Evolutionary conservation across 441 rosid genomes (phyloP), one percentile per base, ranked within the genome.

Genomic region (Gossypium aridum): DNA sequence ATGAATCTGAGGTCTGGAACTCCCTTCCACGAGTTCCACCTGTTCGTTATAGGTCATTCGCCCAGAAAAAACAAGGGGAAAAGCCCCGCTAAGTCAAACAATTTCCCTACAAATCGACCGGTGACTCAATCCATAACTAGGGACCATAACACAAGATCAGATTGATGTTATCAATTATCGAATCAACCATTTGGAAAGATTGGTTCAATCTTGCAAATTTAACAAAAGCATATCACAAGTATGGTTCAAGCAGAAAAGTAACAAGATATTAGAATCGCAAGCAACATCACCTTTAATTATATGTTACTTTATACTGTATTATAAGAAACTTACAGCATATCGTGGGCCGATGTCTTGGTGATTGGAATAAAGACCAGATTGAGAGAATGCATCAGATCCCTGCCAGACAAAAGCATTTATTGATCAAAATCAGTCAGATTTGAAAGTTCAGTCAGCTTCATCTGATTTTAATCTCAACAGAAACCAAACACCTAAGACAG

Each of bases 301-400:
- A 65, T 5, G 22, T 43, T 4, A 56, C 61, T 20, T 3, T 56
- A 66, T 47, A 45, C 16, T 4, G 22, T 28, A 39, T 65, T 39
- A 9, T 57, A 10, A 64, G 8, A 37, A 63, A 86, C 99, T 92
- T 67, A 94, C 97, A 81, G 99, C 88, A 75, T 94, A 92, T 49
- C 99, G 96, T 0, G 98, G 99, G 69, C 97, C 97, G 72, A 95
- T 95, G 81, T 95, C 98, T 88, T 91, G 99, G 85, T 95, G 99
- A 85, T 92, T 95, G 79, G 99, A 95, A 80, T 92, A 95, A 65
- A 95, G 92, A 78, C 99, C 99, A 43, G 99, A 95, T 73, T 95
- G 99, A 2, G 99, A 95, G 85, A 95, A 95, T 60, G 99, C 99
- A 81, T 95, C 99, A 47, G 96, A 86, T 56, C 99, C 99, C 99